phyloP scores from a whole-genome alignment of 1,284 basidiomycete genomes.

The Mrakiaceae sp. region DNA sequence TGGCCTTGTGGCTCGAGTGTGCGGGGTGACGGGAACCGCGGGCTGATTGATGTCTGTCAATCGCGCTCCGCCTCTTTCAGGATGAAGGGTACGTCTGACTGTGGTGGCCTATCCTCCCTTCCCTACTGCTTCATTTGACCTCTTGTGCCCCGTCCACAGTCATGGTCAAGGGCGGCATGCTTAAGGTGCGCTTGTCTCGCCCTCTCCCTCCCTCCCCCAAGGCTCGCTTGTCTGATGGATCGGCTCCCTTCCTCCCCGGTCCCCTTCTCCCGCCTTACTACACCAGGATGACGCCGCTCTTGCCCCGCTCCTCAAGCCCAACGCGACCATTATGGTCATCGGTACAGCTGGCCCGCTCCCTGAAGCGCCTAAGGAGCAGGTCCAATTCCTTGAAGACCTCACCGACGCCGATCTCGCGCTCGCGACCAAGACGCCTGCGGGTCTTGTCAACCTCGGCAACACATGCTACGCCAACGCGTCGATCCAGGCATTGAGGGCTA shows the following conservation, averaged over 20 bases:
- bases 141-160: slow-evolving; percentile 35
- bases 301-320: slow-evolving; percentile 16
- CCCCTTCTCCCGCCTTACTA: slow-evolving; percentile 8
- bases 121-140: neutral
- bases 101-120: neutral
- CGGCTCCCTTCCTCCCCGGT: neutral
- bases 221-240: neutral
- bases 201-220: neutral
- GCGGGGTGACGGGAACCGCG: neutral
- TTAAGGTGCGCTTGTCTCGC: slow-evolving; percentile 49
- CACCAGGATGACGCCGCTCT: slow-evolving; percentile 17
- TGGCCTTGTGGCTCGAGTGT: neutral
- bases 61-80: neutral
- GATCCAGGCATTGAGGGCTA: slow-evolving; percentile 77
- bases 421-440: slow-evolving; percentile 47
- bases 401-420: slow-evolving; percentile 66
- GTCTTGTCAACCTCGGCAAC: slow-evolving; percentile 30
- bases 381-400: slow-evolving; percentile 77
- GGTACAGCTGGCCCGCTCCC: slow-evolving; percentile 87
- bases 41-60: neutral
- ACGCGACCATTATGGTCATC: slow-evolving; percentile 59
- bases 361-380: slow-evolving; percentile 63
- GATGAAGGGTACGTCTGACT: slow-evolving; percentile 10
- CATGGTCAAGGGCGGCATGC: slow-evolving; percentile 87
- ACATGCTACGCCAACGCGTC: slow-evolving; percentile 82